Evolutionary conservation across 2,329 filamentous ascomycete genomes (phyloP).

Genomic region (Fusarium clavum): DNA sequence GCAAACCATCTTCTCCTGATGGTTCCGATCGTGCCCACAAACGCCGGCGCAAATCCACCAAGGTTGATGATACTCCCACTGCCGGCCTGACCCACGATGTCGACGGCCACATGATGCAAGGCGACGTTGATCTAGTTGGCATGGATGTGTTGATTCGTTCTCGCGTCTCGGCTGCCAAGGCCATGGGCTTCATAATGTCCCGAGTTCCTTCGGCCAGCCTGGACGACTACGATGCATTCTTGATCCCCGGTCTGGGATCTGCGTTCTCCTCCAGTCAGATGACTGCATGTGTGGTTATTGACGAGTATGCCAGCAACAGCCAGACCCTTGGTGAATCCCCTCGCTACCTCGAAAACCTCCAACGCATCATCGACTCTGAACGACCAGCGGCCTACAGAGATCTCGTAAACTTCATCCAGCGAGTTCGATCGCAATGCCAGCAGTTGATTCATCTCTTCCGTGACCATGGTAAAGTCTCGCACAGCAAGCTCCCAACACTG

Average conservation of each 20-base stretch:
- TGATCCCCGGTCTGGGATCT: slow-evolving; percentile 76
- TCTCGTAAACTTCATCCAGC: slow-evolving; percentile 88
- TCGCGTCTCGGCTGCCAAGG: slow-evolving; percentile 85
- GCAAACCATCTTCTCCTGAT: slow-evolving; percentile 65
- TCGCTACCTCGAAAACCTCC: slow-evolving; percentile 73
- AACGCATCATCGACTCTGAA: slow-evolving; percentile 82
- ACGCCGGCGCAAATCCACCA: slow-evolving; percentile 86
- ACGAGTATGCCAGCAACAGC: slow-evolving; percentile 82
- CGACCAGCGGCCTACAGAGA: slow-evolving; percentile 88
- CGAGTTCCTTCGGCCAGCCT: slow-evolving; percentile 74
- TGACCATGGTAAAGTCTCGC: slow-evolving; percentile 85
- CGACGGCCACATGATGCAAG: slow-evolving; percentile 97
- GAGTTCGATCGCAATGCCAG: slow-evolving; percentile 90
- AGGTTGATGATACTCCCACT: slow-evolving; percentile 75
- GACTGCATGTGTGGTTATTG: slow-evolving; percentile 82
- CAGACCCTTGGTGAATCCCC: slow-evolving; percentile 54
- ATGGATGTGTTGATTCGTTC: slow-evolving; percentile 89
- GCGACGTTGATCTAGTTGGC: slow-evolving; percentile 94
- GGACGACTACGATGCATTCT: slow-evolving; percentile 71
- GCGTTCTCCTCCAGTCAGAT: slow-evolving; percentile 88
- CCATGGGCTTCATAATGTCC: slow-evolving; percentile 86
- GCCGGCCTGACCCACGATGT: slow-evolving; percentile 88
- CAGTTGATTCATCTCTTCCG: slow-evolving; percentile 91
- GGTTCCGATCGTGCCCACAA: slow-evolving; percentile 74
- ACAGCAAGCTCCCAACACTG: slow-evolving; percentile 79